Base-by-base conservation (phyloP, 2,329 filamentous ascomycete genomes). In the Cryphonectria japonica region DNA sequence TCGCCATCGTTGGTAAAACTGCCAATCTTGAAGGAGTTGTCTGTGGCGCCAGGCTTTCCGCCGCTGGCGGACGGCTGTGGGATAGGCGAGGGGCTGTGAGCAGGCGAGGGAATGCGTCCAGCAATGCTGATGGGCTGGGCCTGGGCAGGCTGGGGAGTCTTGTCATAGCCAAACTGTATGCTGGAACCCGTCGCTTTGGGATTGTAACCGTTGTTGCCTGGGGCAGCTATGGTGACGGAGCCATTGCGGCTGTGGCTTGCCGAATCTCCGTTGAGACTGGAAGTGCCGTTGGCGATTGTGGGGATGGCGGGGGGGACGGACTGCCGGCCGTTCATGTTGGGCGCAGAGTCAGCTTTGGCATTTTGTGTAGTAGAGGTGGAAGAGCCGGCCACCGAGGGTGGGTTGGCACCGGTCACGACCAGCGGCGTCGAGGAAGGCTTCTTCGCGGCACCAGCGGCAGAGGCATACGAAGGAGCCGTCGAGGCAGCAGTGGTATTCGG, bases 1-100 rank as follows among this genome's bases (percentile, higher is more conserved):
- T 93, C 89, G 80, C 93, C 92, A 79, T 97, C 93, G 77, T 90
- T 91, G 76, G 88, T 89, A 76, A 95, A 91, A 82, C 92, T 95
- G 75, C 95, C 95, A 84, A 91, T 90, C 78, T 89, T 91, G 63
- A 81, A 80, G 69, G 88, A 88, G 75, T 92, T 89, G 75, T 90
- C 90, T 75, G 91, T 73, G 52, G 70, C 70, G 37, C 71, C 71
- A 76, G 95, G 95, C 77, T 94, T 93, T 76, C 94, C 94, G 78
- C 94, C 96, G 78, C 91, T 93, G 46, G 91, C 91, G 69, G 92
- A 89, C 67, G 94, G 93, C 81, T 95, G 93, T 43, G 96, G 95
- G 76, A 98, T 98, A 5, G 96, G 96, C 59, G 93, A 95, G 4
- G 96, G 96, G 62, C 95, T 98, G 76, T 92, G 91, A 65, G 93